A percentile compares a stretch with the other conserved stretches of the same genome.
phyloP scores from a whole-genome alignment of 2,329 filamentous ascomycete species.

The Venturia nashicola region DNA sequence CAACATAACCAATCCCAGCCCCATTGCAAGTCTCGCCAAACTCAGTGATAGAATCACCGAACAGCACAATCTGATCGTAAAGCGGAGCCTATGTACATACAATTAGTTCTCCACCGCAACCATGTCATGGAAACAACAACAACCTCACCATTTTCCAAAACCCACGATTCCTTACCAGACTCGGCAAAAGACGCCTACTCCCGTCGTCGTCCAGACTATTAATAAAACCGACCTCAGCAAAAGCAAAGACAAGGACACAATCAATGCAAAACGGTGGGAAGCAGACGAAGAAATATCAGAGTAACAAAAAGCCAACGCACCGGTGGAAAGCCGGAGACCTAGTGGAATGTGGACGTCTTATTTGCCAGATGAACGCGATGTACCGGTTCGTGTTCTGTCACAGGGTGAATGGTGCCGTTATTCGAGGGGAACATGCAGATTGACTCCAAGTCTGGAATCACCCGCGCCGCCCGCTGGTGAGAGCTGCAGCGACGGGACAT shows the following conservation, averaged over 20 bases:
- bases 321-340: not conserved
- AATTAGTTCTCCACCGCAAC: not conserved
- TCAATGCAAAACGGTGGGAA: not conserved
- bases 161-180: not conserved
- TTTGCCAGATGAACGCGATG: not conserved
- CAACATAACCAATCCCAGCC: constrained; percentile 62
- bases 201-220: not conserved
- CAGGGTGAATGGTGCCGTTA: not conserved
- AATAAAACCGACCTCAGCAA: not conserved
- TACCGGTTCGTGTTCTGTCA: not conserved
- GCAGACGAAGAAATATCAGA: not conserved
- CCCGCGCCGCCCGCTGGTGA: not conserved
- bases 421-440: not conserved
- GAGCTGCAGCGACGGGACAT: too few species aligned
- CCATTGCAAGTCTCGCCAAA: constrained; percentile 42
- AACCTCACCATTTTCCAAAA: not conserved
- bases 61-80: constrained; percentile 49
- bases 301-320: not conserved
- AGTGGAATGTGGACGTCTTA: not conserved
- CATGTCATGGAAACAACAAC: too few species aligned
- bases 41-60: constrained; percentile 85
- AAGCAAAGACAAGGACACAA: not conserved
- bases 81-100: constrained; percentile 16
- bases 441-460: not conserved
- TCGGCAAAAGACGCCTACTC: not conserved